Conservation (phyloP, 75 land plant species). For the Pinus albicaulis region DNA sequence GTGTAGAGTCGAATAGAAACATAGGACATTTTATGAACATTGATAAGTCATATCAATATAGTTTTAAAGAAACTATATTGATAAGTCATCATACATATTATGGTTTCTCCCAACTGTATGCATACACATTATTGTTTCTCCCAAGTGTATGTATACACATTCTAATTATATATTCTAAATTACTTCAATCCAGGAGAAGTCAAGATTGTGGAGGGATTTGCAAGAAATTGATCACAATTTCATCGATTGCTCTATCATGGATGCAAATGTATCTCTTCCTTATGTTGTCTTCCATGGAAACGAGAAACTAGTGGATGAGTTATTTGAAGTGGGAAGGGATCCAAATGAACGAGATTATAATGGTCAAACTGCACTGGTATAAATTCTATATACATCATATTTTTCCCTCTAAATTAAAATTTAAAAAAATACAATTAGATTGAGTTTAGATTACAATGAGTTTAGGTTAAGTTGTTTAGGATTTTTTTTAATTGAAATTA, state of each 20-base stretch:
- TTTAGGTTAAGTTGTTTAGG: too few species aligned
- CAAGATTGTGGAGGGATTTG: slow-evolving; percentile 29
- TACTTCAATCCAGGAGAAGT: slow-evolving; percentile 32
- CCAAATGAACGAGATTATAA: slow-evolving; percentile 50
- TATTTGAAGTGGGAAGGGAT: slow-evolving; percentile 39
- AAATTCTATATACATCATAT: too few species aligned
- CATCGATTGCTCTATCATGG: slow-evolving; percentile 31
- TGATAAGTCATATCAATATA: slow-evolving; percentile 49
- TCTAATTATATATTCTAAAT: slow-evolving; percentile 7
- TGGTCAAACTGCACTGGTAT: slow-evolving; percentile 62
- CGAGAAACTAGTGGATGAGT: slow-evolving; percentile 29
- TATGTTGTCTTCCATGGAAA: slow-evolving; percentile 40
- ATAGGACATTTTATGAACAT: too few species aligned
- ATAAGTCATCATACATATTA: too few species aligned
- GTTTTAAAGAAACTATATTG: too few species aligned
- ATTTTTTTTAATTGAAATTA: too few species aligned
- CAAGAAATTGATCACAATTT: slow-evolving; percentile 35
- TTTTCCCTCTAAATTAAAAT: too few species aligned
- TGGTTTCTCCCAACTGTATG: slow-evolving; percentile 26
- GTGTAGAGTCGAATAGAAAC: too few species aligned
- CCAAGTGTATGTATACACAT: too few species aligned
- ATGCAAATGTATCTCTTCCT: slow-evolving; percentile 41
- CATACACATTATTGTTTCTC: too few species aligned
- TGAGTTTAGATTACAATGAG: too few species aligned
- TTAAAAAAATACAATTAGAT: too few species aligned